phyloP scores from a whole-genome alignment of 805 yeast genomes.

The Wickerhamomyces hampshirensis region DNA sequence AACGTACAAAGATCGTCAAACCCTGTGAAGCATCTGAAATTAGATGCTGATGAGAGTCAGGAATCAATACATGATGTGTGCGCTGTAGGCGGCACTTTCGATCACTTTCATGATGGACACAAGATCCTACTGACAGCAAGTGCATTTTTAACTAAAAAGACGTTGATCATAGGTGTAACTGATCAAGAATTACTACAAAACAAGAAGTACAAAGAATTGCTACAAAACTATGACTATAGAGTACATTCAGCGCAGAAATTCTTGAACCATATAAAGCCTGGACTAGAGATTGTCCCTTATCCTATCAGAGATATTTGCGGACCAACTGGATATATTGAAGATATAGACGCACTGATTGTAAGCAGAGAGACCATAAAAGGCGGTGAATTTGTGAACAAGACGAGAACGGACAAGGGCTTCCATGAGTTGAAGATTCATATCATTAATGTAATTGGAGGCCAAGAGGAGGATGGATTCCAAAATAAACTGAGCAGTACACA shows the following conservation, averaged over 20 bases:
- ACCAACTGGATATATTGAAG: constrained; percentile 74
- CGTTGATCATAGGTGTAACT: constrained; percentile 78
- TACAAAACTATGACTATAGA: constrained; percentile 58
- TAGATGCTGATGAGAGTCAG: constrained; percentile 17
- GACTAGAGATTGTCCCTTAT: constrained; percentile 43
- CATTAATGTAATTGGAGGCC: constrained; percentile 65
- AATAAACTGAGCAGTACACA: constrained; percentile 86
- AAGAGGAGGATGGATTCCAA: constrained; percentile 47
- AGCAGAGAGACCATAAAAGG: constrained; percentile 79
- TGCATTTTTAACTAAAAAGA: constrained; percentile 49
- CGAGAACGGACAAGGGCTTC: constrained; percentile 55
- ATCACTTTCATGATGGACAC: constrained; percentile 95
- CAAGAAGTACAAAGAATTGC: constrained; percentile 63
- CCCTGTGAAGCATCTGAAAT: neutral
- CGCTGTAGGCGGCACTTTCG: constrained; percentile 96
- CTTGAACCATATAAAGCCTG: constrained; percentile 43
- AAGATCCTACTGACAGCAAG: constrained; percentile 75
- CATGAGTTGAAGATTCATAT: constrained; percentile 44
- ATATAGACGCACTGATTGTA: constrained; percentile 75
- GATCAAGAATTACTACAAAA: constrained; percentile 67
- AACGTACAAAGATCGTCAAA: constrained; percentile 7
- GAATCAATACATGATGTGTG: constrained; percentile 28
- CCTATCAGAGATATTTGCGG: constrained; percentile 87
- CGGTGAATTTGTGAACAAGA: constrained; percentile 64
- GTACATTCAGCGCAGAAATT: constrained; percentile 43